Evolutionary conservation across 345 rosid genomes (phyloP).

Genomic region (Aquilaria yunnanensis): DNA sequence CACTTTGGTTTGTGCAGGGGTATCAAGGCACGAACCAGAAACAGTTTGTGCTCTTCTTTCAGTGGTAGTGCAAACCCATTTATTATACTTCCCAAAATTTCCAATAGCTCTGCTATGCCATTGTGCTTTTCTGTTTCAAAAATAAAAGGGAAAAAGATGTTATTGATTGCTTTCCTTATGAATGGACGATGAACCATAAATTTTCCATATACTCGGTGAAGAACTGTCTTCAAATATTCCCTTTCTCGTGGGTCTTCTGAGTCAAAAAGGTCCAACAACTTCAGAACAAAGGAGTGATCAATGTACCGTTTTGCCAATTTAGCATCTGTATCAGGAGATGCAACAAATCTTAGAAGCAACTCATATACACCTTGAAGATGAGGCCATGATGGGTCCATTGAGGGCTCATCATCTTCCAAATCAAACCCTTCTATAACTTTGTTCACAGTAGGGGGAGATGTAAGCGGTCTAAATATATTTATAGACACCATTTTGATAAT

Average conservation of each 20-base stretch:
- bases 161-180: slow-evolving; percentile 41
- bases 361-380: slow-evolving; percentile 43
- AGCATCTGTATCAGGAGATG: slow-evolving; percentile 32
- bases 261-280: slow-evolving; percentile 43
- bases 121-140: slow-evolving; percentile 37
- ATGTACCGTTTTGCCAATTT: slow-evolving; percentile 43
- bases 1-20: slow-evolving; percentile 42
- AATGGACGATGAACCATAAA: slow-evolving; percentile 57
- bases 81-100: slow-evolving; percentile 39
- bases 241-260: slow-evolving; percentile 67
- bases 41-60: slow-evolving; percentile 42
- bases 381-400: slow-evolving; percentile 42
- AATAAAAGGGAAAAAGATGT: slow-evolving; percentile 35
- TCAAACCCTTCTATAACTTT: slow-evolving; percentile 19
- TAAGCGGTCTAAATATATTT: too few species aligned
- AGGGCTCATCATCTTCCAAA: slow-evolving; percentile 44
- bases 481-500: too few species aligned
- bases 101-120: slow-evolving; percentile 43
- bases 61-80: slow-evolving; percentile 40
- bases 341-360: slow-evolving; percentile 33
- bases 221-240: slow-evolving; percentile 55
- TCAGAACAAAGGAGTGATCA: slow-evolving; percentile 46
- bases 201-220: slow-evolving; percentile 57
- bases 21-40: slow-evolving; percentile 37
- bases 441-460: too few species aligned